Evolutionary conservation across 257 asterid species (phyloP).

Genomic region (Solanum paucissectum): DNA sequence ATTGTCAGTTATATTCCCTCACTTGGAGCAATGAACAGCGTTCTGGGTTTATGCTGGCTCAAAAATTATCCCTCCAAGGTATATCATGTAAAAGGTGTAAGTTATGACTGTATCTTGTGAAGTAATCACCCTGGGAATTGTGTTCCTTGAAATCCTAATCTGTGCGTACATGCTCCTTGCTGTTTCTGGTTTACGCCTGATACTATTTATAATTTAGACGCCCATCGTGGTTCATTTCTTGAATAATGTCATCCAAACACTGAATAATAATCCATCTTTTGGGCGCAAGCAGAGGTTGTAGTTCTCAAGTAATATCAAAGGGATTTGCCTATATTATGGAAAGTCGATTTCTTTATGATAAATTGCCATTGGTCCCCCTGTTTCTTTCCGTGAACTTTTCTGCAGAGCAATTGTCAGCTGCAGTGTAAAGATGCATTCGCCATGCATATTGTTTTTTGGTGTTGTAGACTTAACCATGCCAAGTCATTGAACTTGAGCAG

Average conservation of each 20-base stretch:
- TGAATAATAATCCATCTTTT: background rate
- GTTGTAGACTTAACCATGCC: background rate
- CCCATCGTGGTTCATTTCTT: background rate
- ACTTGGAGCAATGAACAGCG: slow-evolving; percentile 81
- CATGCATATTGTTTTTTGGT: background rate
- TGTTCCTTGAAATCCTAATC: background rate
- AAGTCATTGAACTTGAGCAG: background rate
- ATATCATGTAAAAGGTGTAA: slow-evolving; percentile 4
- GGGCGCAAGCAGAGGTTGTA: background rate
- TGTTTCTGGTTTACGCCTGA: background rate
- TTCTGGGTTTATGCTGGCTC: slow-evolving; percentile 91
- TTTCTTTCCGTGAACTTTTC: background rate
- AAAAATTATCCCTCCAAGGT: slow-evolving; percentile 77
- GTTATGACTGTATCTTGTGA: background rate
- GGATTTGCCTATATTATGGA: background rate
- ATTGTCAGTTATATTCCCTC: slow-evolving; percentile 69
- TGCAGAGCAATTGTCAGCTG: background rate
- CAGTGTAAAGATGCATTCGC: background rate
- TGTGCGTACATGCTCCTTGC: background rate
- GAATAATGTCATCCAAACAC: background rate
- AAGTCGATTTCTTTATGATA: background rate
- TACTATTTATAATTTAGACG: background rate
- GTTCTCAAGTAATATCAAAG: background rate
- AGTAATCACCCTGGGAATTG: background rate
- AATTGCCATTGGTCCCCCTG: background rate